Base-by-base conservation (phyloP, 148 eudicot species). In the Fagopyrum esculentum region DNA sequence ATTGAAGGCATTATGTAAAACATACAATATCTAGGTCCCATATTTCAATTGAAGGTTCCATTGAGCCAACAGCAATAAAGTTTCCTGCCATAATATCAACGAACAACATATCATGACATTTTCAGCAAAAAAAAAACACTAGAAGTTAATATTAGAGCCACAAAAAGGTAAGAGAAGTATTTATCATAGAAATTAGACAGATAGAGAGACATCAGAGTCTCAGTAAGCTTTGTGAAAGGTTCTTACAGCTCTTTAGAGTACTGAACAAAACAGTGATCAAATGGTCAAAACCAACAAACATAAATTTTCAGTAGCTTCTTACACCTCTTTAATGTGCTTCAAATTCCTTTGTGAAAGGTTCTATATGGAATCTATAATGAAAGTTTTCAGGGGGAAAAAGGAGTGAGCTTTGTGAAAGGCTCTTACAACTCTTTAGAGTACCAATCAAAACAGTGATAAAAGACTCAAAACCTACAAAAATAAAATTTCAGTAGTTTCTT, bases 1-100 rank as follows among this genome's bases (percentile, higher is more conserved):
- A 66, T 5, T 4, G 19, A 61, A 45, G 61, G 16, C 55, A 68
- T 26, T 35, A 19, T 13, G 78, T 71, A 57, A 48, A 61, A 79
- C 93, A 76, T 90, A 92, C 98, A 70, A 86, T 79, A 63, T 95
- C 97, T 68, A 92, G 93, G 83, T 92, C 96, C 97, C 98, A 92
- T 84, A 95, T 90, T 73, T 92, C 98, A 83, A 94, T 94, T 43
- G 88, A 54, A 50, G 98, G 98, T 44, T 94, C 97, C 97, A 92
- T 92, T 45, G 94, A 86, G 71, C 98, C 98, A 51, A 95, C 94
- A 66, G 98, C 98, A 51, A 95, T 75, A 73, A 90, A 95, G 75
- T 95, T 95, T 45, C 97, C 98, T 95, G 82, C 79, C 69, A 80
- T 71, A 69, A 75, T 10, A 72, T 17, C 3, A 15, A 71, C 26